Base-by-base conservation (phyloP, 202 grass and related monocot species). In the Digitaria exilis region DNA sequence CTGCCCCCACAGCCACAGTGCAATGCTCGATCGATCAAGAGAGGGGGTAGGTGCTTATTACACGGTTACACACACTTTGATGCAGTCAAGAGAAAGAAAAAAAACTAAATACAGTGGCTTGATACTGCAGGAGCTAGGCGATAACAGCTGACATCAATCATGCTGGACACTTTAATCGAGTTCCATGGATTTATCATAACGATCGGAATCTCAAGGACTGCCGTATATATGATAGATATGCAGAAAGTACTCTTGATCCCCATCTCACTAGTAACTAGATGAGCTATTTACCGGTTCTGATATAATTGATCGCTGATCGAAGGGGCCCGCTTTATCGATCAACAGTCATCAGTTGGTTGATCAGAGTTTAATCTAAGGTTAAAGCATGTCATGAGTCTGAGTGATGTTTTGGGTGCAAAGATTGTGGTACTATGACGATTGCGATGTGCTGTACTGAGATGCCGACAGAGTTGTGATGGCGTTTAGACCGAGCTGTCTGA, bases 401-500 rank as follows among this genome's bases (percentile, higher is more conserved):
- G 37, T 43, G 39, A 69, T 43, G 39, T 45, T 69, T 13, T 41
- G 17, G n/a, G 39, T 42, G 56, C 56, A 5, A 59, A 44, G 14
- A 43, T 21, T 9, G 66, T 28, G 34, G 42, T 46, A 45, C 42
- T 8, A 16, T 17, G 44, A n/a, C 37, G 67, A 70, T 46, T 41
- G 42, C 44, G 41, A 70, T 46, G 41, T 29, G 67, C 42, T 15
- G 37, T 39, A 46, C 42, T 29, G 68, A 71, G 68, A 24, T 71
- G 68, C 68, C 68, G 42, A 71, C 68, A 71, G 24, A 48, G 68
- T 14, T 18, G 29, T 29, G 3, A 48, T 29, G 3, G 13, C 42
- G 16, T 45, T 71, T 71, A 48, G 42, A 48, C 68, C 42, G 15
- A 43, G 66, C 66, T 71, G 42, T 71, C 68, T 48, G 15, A 71